Base-by-base conservation (phyloP, 2,329 filamentous ascomycete genomes). In the Seiridium cupressi region DNA sequence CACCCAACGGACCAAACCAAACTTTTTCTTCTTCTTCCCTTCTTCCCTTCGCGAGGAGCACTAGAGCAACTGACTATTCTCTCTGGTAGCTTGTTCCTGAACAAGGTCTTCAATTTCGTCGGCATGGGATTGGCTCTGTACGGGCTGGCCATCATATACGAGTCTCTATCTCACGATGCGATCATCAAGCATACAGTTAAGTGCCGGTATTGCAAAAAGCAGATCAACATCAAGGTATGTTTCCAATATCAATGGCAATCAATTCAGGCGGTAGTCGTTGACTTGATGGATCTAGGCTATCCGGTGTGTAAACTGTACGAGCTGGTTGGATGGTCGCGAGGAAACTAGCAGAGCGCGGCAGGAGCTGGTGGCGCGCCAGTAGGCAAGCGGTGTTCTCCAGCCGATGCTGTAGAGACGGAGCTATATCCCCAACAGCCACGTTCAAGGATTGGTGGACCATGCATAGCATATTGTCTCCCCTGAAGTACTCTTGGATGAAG, bases 111-210 rank as follows among this genome's bases (percentile, higher is more conserved):
- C 58, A 85, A 88, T 58, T 92, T 92, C 63, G 47, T 87, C 32
- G 83, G 86, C 57, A 78, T 92, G 4, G 89, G 89, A 3, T 54
- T 90, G 13, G 82, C 84, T 10, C 76, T 92, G 8, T 92, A 91
- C 69, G 74, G 79, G 0, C 78, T 92, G 35, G 89, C 88, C 1
- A 79, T 81, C 55, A 48, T 84, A 44, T 92, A 91, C 70, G 85
- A 87, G 65, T 80, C 78, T 62, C 69, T 86, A 9, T 85, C 83
- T 10, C 79, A 82, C 9, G 88, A 91, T 57, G 84, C 85, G 11
- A 88, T 92, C 63, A 89, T 92, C 71, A 91, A 91, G 76, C 85
- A 84, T 65, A 85, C 83, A 34, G 80, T 87, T 57, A 89, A 86
- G 73, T 92, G 89, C 75, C 83, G 78, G 68, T 92, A 89, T 68